Base-by-base conservation (phyloP, 495 filamentous ascomycete species). In the Bryoglossum gracile region DNA sequence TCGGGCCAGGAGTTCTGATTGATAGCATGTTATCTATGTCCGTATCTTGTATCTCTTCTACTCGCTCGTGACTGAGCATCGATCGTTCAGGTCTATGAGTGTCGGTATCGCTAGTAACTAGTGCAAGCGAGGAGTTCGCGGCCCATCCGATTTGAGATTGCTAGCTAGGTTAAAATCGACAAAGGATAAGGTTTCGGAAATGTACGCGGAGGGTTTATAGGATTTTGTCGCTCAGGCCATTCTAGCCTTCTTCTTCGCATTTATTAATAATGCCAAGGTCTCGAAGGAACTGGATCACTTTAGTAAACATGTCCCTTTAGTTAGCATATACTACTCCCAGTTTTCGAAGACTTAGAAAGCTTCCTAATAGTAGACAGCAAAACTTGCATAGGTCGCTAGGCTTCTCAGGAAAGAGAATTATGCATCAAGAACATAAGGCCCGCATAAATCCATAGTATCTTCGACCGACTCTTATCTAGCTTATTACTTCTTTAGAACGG, bases 401-500 rank as follows among this genome's bases (percentile, higher is more conserved):
- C 36, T 46, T 33, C 43, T 46, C 26, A 46, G 43, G 43, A 46
- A 46, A 46, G 18, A 46, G 5, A 38, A 46, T 46, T 33, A 46
- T 8, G 26, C 13, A 43, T 51, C 48, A 4, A 43, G 47, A 33
- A 52, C 11, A 37, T 46, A 52, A 11, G 14, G 49, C 22, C 8
- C 38, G 16, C 26, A 46, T 46, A 46, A 46, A 46, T 43, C 21
- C 40, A 43, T n/a, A 21, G 45, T 48, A 48, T 48, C 28, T 48
- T 48, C 43, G 26, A 17, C 43, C 43, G 33, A 48, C 45, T 4
- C 26, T 48, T 21, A 22, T 34, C 45, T 34, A 48, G 2, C 45
- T 23, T 24, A 23, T 48, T n/a, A 48, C 45, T 48, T 40, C 45
- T 41, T 17, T 34, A n/a, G 33, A 48, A 48, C 33, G 45, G 35